Percentiles rank a stretch among this genome's conserved stretches.
phyloP scores from a whole-genome alignment of 345 rosid species.

The Toxicodendron radicans region DNA sequence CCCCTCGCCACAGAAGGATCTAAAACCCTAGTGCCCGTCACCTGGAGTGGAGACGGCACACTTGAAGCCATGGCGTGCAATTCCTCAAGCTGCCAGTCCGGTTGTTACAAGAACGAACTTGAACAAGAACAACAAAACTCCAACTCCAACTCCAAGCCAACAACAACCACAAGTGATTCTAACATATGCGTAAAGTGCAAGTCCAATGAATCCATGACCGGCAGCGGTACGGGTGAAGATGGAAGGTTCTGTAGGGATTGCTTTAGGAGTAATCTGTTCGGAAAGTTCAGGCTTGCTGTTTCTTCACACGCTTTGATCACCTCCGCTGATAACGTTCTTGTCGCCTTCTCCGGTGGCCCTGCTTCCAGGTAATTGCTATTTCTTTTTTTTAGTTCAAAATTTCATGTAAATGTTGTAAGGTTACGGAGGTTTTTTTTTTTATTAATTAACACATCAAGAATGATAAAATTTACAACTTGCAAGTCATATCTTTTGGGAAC shows the following conservation, averaged over 20 bases:
- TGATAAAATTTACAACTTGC: no score
- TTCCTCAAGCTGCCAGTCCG: slow-evolving; percentile 62
- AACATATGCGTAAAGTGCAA: slow-evolving; percentile 74
- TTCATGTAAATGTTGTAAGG: not conserved
- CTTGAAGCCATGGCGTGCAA: slow-evolving; percentile 59
- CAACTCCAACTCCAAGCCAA: not conserved
- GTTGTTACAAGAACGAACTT: slow-evolving; percentile 39
- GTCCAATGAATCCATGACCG: slow-evolving; percentile 46
- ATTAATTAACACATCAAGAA: no score
- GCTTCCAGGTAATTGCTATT: slow-evolving; percentile 57
- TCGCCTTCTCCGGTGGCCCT: slow-evolving; percentile 93
- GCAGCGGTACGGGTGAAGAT: slow-evolving; percentile 45
- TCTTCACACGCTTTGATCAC: slow-evolving; percentile 83
- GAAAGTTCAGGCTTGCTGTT: slow-evolving; percentile 83
- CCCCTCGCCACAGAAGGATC: not conserved
- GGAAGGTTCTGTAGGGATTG: slow-evolving; percentile 68
- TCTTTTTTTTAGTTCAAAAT: no score
- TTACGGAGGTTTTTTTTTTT: no score
- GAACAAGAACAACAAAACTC: slow-evolving; percentile 22
- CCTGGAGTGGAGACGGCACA: not conserved
- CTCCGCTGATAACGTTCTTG: slow-evolving; percentile 84
- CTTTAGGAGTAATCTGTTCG: slow-evolving; percentile 70
- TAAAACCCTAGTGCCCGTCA: not conserved
- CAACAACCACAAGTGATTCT: not conserved
- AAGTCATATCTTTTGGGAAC: no score